A percentile compares a stretch with the other conserved stretches of the same genome.
phyloP scores from a whole-genome alignment of 176 grass and related monocot genomes.

The Pontederia paniculata region DNA sequence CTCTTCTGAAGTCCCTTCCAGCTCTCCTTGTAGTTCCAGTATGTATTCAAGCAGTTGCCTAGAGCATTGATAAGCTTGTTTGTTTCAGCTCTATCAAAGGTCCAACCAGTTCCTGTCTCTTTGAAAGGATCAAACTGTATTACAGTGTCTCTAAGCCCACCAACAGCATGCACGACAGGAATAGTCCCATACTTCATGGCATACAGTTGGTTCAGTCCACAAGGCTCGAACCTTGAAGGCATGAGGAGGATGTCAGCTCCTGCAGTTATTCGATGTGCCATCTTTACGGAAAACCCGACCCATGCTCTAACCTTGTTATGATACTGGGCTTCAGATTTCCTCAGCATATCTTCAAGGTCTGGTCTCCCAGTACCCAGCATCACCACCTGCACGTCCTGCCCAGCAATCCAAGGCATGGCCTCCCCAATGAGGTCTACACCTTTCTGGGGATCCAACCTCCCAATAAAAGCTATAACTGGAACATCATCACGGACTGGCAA shows the following conservation, averaged over 20 bases:
- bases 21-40: slow-evolving; percentile 61
- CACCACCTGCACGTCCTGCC: slow-evolving; percentile 78
- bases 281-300: slow-evolving; percentile 77
- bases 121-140: slow-evolving; percentile 56
- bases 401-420: slow-evolving; percentile 69
- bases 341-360: slow-evolving; percentile 73
- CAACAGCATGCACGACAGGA: slow-evolving; percentile 86
- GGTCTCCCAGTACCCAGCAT: slow-evolving; percentile 62
- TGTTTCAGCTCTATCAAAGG: slow-evolving; percentile 56
- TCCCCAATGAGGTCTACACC: slow-evolving; percentile 82
- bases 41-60: slow-evolving; percentile 73
- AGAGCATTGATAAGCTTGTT: slow-evolving; percentile 54
- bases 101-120: slow-evolving; percentile 55
- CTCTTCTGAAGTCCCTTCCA: slow-evolving; percentile 59
- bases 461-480: slow-evolving; percentile 76
- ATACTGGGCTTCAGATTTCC: slow-evolving; percentile 40
- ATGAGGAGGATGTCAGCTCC: slow-evolving; percentile 60
- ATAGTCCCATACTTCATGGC: slow-evolving; percentile 81
- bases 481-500: slow-evolving; percentile 45
- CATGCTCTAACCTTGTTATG: slow-evolving; percentile 48
- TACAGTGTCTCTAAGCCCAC: slow-evolving; percentile 80
- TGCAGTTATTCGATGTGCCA: slow-evolving; percentile 76
- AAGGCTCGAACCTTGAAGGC: slow-evolving; percentile 93
- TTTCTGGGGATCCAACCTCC: slow-evolving; percentile 72
- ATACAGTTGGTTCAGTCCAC: slow-evolving; percentile 92